phyloP scores from a whole-genome alignment of 305 asterid species.

The Rubia tinctorum region DNA sequence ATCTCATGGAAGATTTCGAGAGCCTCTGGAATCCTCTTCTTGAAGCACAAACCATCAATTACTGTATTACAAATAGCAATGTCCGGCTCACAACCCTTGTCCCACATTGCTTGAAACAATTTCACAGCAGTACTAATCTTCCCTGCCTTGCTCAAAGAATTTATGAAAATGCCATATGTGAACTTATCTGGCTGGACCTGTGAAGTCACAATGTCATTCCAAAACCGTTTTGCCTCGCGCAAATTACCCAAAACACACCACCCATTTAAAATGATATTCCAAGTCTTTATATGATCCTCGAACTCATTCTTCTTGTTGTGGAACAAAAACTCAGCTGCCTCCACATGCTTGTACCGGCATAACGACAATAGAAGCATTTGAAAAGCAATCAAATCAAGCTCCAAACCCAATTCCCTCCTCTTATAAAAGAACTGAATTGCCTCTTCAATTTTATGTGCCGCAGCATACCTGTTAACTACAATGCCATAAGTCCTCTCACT shows the following conservation, averaged over 20 bases:
- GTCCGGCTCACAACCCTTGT: constrained; percentile 11
- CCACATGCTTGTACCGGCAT: constrained; percentile 9
- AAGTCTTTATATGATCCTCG: constrained; percentile 10
- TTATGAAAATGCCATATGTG: constrained; percentile 8
- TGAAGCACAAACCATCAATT: no score
- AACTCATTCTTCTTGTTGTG: constrained; percentile 11
- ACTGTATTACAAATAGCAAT: constrained; percentile 5
- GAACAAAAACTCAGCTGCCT: constrained; percentile 11
- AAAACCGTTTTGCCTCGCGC: constrained; percentile 10
- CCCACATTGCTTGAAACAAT: constrained; percentile 12
- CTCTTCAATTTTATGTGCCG: constrained; percentile 1
- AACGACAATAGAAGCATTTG: constrained; percentile 8
- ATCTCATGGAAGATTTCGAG: constrained; percentile 8
- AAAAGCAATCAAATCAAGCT: constrained; percentile 8
- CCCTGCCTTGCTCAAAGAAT: constrained; percentile 8
- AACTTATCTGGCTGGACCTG: not conserved
- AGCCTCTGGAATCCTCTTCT: constrained; percentile 11
- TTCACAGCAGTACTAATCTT: constrained; percentile 13
- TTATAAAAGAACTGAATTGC: constrained; percentile 6
- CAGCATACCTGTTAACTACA: constrained; percentile 12
- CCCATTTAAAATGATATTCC: constrained; percentile 11
- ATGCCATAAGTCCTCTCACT: constrained; percentile 8
- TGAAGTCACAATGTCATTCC: constrained; percentile 10
- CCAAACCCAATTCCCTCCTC: constrained; percentile 2
- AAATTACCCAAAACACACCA: constrained; percentile 11